Evolutionary conservation across 108 stramenopile species (phyloP).

Genomic region (Bacterosira constricta): DNA sequence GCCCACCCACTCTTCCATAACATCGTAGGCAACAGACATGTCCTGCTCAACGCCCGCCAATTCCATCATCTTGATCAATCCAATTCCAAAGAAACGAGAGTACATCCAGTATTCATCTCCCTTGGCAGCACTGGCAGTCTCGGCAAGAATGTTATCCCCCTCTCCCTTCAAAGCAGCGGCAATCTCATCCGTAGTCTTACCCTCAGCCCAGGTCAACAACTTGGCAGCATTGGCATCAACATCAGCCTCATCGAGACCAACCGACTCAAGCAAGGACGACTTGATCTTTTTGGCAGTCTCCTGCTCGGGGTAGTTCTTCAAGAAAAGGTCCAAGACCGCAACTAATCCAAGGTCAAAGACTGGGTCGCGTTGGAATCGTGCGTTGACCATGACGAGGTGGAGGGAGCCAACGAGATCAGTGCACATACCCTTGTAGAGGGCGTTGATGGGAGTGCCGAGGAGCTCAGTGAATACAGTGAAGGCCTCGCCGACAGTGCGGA

Average conservation of each 20-base stretch:
- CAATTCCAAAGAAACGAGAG: constrained; percentile 88
- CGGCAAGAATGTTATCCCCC: constrained; percentile 69
- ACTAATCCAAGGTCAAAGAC: constrained; percentile 86
- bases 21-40: constrained; percentile 88
- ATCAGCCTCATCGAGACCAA: constrained; percentile 80
- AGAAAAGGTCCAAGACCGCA: constrained; percentile 69
- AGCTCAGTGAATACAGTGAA: constrained; percentile 84
- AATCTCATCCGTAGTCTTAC: constrained; percentile 88
- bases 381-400: constrained; percentile 91
- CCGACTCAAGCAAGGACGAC: constrained; percentile 78
- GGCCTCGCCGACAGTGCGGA: constrained; percentile 90
- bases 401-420: constrained; percentile 93
- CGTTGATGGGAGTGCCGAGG: constrained; percentile 83
- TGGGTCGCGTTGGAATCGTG: constrained; percentile 86
- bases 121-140: constrained; percentile 69
- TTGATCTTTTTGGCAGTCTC: constrained; percentile 78
- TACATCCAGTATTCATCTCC: constrained; percentile 92
- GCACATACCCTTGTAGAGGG: constrained; percentile 91
- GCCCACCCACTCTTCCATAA: constrained; percentile 89
- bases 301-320: constrained; percentile 92
- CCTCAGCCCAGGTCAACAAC: constrained; percentile 82
- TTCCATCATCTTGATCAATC: constrained; percentile 85
- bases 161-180: constrained; percentile 82
- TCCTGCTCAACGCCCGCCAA: constrained; percentile 81
- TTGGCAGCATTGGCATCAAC: constrained; percentile 78